phyloP scores from a whole-genome alignment of 257 asterid genomes.

The Rhazya stricta region DNA sequence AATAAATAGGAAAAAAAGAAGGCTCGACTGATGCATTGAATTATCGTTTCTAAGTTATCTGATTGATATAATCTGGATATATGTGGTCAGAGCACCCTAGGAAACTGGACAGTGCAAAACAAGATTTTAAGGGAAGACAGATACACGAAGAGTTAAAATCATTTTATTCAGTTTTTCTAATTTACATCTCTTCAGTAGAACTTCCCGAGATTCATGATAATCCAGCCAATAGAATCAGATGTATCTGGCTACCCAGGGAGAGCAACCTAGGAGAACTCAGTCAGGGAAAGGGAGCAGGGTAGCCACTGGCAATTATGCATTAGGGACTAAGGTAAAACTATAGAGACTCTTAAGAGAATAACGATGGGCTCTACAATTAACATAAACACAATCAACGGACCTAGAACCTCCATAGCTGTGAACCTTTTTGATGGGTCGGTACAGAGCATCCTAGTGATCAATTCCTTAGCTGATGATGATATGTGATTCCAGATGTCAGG shows the following conservation, averaged over 20 bases:
- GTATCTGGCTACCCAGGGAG: not conserved
- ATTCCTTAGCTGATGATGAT: constrained; percentile 47
- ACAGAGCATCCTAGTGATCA: constrained; percentile 45
- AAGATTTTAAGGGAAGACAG: not conserved
- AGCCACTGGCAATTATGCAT: no score
- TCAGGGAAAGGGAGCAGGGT: not conserved
- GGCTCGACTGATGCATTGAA: not conserved
- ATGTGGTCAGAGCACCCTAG: not conserved
- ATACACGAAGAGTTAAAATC: not conserved
- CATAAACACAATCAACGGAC: constrained; percentile 21
- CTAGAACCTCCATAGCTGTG: constrained; percentile 46
- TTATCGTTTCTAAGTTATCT: not conserved
- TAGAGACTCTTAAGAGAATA: not conserved
- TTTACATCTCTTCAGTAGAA: not conserved
- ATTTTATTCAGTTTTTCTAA: not conserved
- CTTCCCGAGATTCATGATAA: not conserved
- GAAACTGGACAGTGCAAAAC: not conserved
- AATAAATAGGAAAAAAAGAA: not conserved
- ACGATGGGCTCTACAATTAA: not conserved
- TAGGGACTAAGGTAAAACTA: not conserved
- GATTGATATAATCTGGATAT: not conserved
- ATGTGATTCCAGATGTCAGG: constrained; percentile 46
- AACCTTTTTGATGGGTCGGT: constrained; percentile 45
- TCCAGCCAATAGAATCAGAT: not conserved
- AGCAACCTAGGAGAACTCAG: not conserved